Base-by-base conservation (phyloP, 202 grass and related monocot species). In the Bolboschoenoplectus hybrid region DNA sequence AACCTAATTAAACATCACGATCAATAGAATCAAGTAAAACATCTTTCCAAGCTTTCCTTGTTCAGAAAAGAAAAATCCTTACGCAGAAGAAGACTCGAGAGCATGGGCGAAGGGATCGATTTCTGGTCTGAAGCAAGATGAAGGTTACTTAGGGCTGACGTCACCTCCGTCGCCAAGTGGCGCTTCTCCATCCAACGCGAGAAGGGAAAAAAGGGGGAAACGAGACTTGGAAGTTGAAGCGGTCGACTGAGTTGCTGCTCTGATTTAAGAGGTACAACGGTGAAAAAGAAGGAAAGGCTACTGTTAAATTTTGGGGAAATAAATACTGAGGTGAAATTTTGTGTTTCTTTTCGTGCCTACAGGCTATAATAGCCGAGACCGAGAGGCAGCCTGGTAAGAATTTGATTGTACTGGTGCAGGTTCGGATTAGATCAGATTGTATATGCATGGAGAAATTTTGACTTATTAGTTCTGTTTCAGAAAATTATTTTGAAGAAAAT, bases 151-250 rank as follows among this genome's bases (percentile, higher is more conserved):
- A 97, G 84, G 10, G 89, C 94, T 26, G 86, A 82, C 0, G 92
- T 84, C 12, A 94, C 77, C 36, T 89, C 88, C 6, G 72, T 85
- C 43, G 89, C 84, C 82, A 61, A 67, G 12, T 90, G 91, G 53
- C 86, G 92, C 57, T 89, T 94, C 5, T 93, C 91, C 95, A 97
- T 97, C 55, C 32, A 80, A 62, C 6, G 62, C 81, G 41, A 68
- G 58, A 40, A 16, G 20, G 3, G 5, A 38, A 73, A 14, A 44
- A 5, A 46, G 6, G 14, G 35, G 5, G 47, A 39, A 70, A 17
- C 35, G 65, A 66, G 53, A 63, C 9, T 0, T 7, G 17, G 8
- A 57, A 66, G 4, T 1, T 34, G 17, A 14, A 26, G 32, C 8
- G 8, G 63, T 9, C 35, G 35, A 38, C 10, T 67, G 34, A 12